Evolutionary conservation across 176 grass and related monocot genomes (phyloP), one percentile per base, ranked within the genome.

Genomic region (Bolboschoenus planiculmis): DNA sequence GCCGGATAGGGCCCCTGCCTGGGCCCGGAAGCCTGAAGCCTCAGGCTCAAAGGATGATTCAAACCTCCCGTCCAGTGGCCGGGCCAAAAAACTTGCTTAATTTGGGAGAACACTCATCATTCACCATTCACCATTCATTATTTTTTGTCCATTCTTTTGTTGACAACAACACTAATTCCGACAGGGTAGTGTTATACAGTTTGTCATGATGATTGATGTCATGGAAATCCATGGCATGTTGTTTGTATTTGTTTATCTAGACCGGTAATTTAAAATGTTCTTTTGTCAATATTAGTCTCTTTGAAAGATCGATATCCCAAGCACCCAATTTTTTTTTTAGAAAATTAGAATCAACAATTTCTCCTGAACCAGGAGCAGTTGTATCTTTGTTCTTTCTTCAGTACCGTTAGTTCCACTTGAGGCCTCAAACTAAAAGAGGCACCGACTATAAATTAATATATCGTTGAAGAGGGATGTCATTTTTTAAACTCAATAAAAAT

Each of bases 21-120:
- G 95, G 95, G 95, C 95, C 29, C 89, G 92, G 50, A 95, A 98
- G 48, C 92, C 95, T 35, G 95, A 98, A 60, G 81, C 78, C 10
- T 61, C 79, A 0, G 84, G 88, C 30, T 85, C 62, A 20, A 98
- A 95, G 56, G 95, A 94, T 62, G 90, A 92, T 4, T 84, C 46
- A 56, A 85, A 93, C 30, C 90, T 90, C 40, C 89, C 79, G 36
- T 62, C 90, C 7, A 84, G 80, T 46, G 95, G 95, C 56, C 90
- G 95, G 4, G 90, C 95, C 56, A 98, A 98, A 85, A 98, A 98
- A 84, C 90, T 92, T 6, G 92, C 88, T 14, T 90, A 71, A 66
- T 72, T 81, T 64, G 47, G 60, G 31, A 76, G 57, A 44, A 57
- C 1, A 64, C n/a, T n/a, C n/a, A n/a, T n/a, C 13, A 57, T 14